Percentiles rank a stretch among this genome's conserved stretches.
Conservation (phyloP, 805 yeast species). For the Tetrapisispora namnaoensis region DNA sequence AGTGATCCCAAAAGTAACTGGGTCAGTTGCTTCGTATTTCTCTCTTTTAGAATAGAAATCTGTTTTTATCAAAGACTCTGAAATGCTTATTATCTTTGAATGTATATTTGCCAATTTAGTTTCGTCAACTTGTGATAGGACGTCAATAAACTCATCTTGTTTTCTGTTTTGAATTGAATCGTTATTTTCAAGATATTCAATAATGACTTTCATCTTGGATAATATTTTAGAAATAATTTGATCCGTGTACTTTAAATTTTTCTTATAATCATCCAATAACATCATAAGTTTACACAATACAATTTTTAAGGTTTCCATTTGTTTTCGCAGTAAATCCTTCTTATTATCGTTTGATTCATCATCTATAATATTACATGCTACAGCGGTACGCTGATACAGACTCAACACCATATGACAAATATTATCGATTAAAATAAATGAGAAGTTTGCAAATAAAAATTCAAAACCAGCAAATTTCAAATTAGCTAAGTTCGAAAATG, state of each 20-base stretch:
- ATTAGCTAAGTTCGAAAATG: conserved; percentile 26
- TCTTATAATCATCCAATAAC: conserved; percentile 24
- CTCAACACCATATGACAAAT: conserved; percentile 21
- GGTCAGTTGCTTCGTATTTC: conserved; percentile 10
- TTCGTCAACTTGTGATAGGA: conserved; percentile 11
- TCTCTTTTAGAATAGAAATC: conserved; percentile 22
- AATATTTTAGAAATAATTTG: conserved; percentile 12
- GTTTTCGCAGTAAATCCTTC: conserved; percentile 5
- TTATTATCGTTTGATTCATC: background rate
- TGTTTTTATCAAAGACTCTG: conserved; percentile 24
- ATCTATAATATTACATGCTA: background rate
- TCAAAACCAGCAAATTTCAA: conserved; percentile 25
- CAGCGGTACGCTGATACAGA: conserved; percentile 13
- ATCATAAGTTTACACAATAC: conserved; percentile 20
- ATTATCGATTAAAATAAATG: conserved; percentile 17
- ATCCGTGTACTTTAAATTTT: conserved; percentile 20
- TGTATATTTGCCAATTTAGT: conserved; percentile 11
- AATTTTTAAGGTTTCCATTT: conserved; percentile 10
- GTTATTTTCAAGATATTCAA: conserved; percentile 12
- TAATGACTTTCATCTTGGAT: conserved; percentile 10
- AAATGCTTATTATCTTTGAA: conserved; percentile 8
- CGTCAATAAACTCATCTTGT: conserved; percentile 9
- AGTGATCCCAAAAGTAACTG: conserved; percentile 19
- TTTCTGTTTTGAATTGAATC: conserved; percentile 1
- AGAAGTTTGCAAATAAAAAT: conserved; percentile 22